Evolutionary conservation across 768 basidiomycete genomes (phyloP).

Genomic region (Suillus brevipes): DNA sequence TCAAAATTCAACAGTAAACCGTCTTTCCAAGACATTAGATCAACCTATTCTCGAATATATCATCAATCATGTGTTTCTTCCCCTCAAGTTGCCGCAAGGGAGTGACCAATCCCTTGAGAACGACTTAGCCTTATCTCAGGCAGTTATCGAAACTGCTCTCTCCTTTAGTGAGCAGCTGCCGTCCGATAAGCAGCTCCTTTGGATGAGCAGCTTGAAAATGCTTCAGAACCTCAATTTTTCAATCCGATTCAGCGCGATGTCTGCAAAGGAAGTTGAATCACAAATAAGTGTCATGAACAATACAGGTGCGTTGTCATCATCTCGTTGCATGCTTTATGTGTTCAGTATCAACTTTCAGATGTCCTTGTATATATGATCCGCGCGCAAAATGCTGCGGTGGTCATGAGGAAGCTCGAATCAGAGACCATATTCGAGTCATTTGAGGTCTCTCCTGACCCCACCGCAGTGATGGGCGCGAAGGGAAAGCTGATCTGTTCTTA

Average conservation of each 20-base stretch:
- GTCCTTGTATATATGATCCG: conserved; percentile 38
- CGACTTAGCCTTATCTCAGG: conserved; percentile 28
- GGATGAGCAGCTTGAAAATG: conserved; percentile 36
- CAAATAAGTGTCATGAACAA: conserved; percentile 21
- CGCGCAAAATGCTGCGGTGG: conserved; percentile 49
- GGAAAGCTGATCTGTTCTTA: conserved; percentile 49
- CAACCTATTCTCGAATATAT: conserved; percentile 27
- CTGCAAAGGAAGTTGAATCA: conserved; percentile 13
- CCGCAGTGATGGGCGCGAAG: conserved; percentile 35
- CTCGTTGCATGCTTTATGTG: too few relatives aligned
- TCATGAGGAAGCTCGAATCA: conserved; percentile 33
- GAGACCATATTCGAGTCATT: conserved; percentile 45
- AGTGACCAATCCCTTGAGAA: conserved; percentile 29
- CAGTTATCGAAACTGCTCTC: conserved; percentile 19
- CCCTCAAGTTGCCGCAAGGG: conserved; percentile 40
- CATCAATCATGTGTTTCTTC: conserved; percentile 45
- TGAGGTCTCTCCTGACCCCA: conserved; percentile 41
- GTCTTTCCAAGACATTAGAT: neutral
- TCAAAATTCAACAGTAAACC: neutral
- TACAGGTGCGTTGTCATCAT: conserved; percentile 15
- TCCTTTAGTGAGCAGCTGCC: conserved; percentile 19
- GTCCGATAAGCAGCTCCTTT: conserved; percentile 17
- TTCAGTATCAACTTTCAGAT: conserved; percentile 28
- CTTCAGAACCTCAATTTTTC: conserved; percentile 22
- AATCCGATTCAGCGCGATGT: conserved; percentile 8